phyloP scores from a whole-genome alignment of 2,329 filamentous ascomycete species.

The Claviceps sorghi region DNA sequence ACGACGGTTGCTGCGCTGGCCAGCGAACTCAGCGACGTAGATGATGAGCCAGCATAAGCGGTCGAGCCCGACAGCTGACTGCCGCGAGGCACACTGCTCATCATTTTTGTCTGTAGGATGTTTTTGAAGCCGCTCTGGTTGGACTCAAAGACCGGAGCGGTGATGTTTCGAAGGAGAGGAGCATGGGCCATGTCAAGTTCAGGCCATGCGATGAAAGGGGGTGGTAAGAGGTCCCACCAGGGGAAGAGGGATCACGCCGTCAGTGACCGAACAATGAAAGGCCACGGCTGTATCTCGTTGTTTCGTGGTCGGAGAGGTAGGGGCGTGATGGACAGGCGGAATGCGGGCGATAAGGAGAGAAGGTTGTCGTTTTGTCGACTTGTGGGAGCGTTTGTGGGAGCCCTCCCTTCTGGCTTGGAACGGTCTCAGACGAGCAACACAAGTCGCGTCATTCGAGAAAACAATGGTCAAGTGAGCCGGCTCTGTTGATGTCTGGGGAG shows the following conservation, averaged over 20 bases:
- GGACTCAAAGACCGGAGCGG: slow-evolving; percentile 38
- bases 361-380: slow-evolving; percentile 3
- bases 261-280: background rate
- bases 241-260: slow-evolving; percentile 4
- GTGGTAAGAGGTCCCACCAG: background rate
- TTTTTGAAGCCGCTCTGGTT: slow-evolving; percentile 28
- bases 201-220: slow-evolving; percentile 24
- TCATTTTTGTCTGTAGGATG: slow-evolving; percentile 29
- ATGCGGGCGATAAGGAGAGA: slow-evolving; percentile 1
- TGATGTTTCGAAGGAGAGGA: slow-evolving; percentile 44
- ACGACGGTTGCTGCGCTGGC: slow-evolving; percentile 28
- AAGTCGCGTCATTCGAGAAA: slow-evolving; percentile 7
- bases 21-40: slow-evolving; percentile 36
- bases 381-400: background rate
- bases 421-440: slow-evolving; percentile 6
- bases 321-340: background rate
- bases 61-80: slow-evolving; percentile 51
- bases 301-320: background rate
- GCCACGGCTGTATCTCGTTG: background rate
- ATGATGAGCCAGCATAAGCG: slow-evolving; percentile 37
- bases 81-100: slow-evolving; percentile 39
- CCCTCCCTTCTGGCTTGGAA: slow-evolving; percentile 5
- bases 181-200: slow-evolving; percentile 42
- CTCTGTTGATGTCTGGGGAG: background rate
- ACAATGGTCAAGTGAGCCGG: slow-evolving; percentile 3